Base-by-base conservation (phyloP, 768 basidiomycete genomes). In the Phlebiopsis gigantea region DNA sequence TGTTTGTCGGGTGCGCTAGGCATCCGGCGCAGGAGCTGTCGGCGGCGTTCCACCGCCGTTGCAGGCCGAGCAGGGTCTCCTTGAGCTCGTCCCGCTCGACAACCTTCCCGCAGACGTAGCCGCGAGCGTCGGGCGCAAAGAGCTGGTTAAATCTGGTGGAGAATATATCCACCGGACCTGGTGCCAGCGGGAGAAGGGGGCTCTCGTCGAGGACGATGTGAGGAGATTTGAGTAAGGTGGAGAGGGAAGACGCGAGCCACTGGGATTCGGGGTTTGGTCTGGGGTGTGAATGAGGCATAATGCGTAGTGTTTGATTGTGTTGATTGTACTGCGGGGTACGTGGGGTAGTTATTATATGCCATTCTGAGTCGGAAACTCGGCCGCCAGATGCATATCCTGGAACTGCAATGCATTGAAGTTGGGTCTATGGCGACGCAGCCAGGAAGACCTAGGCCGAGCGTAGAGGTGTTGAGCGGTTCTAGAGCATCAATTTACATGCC, bases 141-240 rank as follows among this genome's bases (percentile, higher is more conserved):
- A 57, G 25, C 42, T 47, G 34, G 15, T 57, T 21, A 45, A 61
- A 61, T 12, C 57, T 26, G 17, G 30, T 57, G n/a, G 55, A 57
- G 60, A 61, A 61, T 25, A 61, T 21, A 31, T 61, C 60, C 8
- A 54, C 52, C 22, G 57, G 56, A 1, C 50, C 60, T 14, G 55
- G 56, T 15, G 44, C 60, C 51, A 8, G 26, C 1, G 47, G 47
- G 5, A n/a, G 15, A 1, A 14, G 26, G 1, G 28, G 25, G 34
- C 55, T 34, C 30, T 17, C 42, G 25, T 54, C 44, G 22, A 24
- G 15, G 14, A 49, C 12, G 34, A 56, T 28, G 25, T 56, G 55
- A 7, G 55, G 55, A 7, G 55, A 19, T 8, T 30, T 46, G 39
- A 56, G 44, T 5, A 56, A 39, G 21, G 9, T 14, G 8, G 41